Base-by-base conservation (phyloP, 83 land plant genomes). In the Picea mariana region DNA sequence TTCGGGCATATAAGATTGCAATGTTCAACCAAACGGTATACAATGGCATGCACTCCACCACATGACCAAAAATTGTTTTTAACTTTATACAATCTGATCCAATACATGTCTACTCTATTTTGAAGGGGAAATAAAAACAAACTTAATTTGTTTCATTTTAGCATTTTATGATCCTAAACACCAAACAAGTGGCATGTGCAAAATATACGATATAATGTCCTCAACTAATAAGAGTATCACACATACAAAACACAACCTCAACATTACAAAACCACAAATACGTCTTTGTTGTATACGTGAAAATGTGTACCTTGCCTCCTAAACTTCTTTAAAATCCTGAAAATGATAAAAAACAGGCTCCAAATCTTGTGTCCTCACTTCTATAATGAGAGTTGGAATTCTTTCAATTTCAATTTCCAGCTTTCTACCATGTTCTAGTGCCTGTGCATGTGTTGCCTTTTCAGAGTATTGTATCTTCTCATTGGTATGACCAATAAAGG, bases 351-450 rank as follows among this genome's bases (percentile, higher is more conserved):
- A 88, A 34, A 89, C 93, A 66, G 99, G 99, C 67, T 91, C 84
- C 61, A 98, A 81, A 84, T 95, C 91, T 79, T 88, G 88, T 27
- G 88, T 77, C 62, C 88, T 88, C 2, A 85, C 89, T 84, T 93
- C 96, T 77, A 98, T 86, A 60, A 80, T 84, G 4, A 86, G 89
- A 31, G 84, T 87, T 4, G 89, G 86, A 27, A 94, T 42, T 44
- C 86, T 94, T 83, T 98, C 99, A 61, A 98, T 90, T 81, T 96
- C 98, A 24, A 86, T 62, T 79, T 97, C 99, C 49, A 92, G 31
- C 31, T 31, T 31, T 31, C 31, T 31, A 31, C 31, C 31, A 0
- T 31, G 31, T 31, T 31, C 31, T 31, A 31, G 31, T 31, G 31
- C 31, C 31, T 31, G 31, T 31, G 31, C 31, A 31, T 31, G 31